phyloP scores from a whole-genome alignment of 106 monocot genomes.

The Acanthochlamys bracteata region DNA sequence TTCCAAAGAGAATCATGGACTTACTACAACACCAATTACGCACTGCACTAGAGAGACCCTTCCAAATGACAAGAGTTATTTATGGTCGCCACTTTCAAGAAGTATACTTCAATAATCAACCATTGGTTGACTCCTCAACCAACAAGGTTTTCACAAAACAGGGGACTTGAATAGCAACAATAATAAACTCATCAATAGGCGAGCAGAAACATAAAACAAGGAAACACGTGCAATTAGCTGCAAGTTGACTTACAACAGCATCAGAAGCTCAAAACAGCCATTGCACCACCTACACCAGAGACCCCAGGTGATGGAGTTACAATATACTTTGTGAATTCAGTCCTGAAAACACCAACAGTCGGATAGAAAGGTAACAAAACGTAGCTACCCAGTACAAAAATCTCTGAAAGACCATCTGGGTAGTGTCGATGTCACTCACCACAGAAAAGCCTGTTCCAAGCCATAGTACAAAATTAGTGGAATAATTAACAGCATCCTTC shows the following conservation, averaged over 20 bases:
- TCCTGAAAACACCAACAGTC: conserved; percentile 26
- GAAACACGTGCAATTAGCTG: too few species aligned
- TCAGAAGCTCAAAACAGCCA: conserved; percentile 89
- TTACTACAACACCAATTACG: not conserved
- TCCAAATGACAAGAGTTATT: conserved; percentile 12
- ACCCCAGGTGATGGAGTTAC: conserved; percentile 80
- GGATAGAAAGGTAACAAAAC: conserved; percentile 5
- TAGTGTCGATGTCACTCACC: conserved; percentile 23
- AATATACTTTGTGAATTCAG: conserved; percentile 86
- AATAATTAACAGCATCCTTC: conserved; percentile 58
- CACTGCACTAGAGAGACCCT: not conserved
- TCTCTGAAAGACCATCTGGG: not conserved
- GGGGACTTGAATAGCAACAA: too few species aligned
- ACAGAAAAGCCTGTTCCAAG: conserved; percentile 84
- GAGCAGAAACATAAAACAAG: too few species aligned
- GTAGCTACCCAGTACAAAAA: not conserved
- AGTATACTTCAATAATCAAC: too few species aligned
- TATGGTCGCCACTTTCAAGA: conserved; percentile 52
- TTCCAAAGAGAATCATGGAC: not conserved
- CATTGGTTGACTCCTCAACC: too few species aligned
- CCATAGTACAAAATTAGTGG: conserved; percentile 90
- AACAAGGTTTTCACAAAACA: too few species aligned
- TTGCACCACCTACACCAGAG: conserved; percentile 89
- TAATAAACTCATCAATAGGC: too few species aligned
- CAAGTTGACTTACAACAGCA: conserved; percentile 53